phyloP scores from a whole-genome alignment of 192 early-diverging fungal species.

The Dissophora ornata region DNA sequence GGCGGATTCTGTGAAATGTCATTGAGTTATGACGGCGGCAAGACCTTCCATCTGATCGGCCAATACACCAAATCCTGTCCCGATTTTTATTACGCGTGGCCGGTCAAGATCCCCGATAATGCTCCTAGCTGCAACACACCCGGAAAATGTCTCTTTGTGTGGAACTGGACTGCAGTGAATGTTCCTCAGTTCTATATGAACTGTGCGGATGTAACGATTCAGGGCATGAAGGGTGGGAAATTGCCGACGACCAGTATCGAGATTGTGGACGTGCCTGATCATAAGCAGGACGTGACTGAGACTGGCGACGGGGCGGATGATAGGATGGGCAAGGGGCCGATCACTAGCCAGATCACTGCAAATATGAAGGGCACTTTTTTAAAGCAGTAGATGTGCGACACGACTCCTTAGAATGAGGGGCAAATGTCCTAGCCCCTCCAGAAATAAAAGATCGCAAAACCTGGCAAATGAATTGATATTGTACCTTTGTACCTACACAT shows the following conservation, averaged over 20 bases:
- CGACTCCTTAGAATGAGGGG: no score
- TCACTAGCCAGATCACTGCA: background rate
- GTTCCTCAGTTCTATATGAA: slow-evolving; percentile 82
- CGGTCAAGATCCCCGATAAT: slow-evolving; percentile 53
- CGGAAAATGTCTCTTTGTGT: slow-evolving; percentile 57
- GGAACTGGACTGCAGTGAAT: slow-evolving; percentile 71
- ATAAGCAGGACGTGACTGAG: slow-evolving; percentile 5
- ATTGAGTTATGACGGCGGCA: slow-evolving; percentile 70
- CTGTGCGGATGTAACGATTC: slow-evolving; percentile 75
- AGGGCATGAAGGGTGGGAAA: slow-evolving; percentile 34
- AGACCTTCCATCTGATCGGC: slow-evolving; percentile 59
- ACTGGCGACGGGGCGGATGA: slow-evolving; percentile 21
- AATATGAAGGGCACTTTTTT: no score
- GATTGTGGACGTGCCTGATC: slow-evolving; percentile 17
- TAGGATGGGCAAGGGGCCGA: slow-evolving; percentile 32
- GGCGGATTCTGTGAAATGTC: slow-evolving; percentile 77
- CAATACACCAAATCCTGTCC: slow-evolving; percentile 52
- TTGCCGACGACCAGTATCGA: slow-evolving; percentile 23
- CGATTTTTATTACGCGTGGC: slow-evolving; percentile 53
- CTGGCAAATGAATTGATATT: no score
- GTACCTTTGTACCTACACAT: no score
- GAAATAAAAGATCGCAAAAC: no score
- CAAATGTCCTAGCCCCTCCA: no score
- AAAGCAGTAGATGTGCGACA: no score
- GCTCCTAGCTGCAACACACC: slow-evolving; percentile 29